phyloP scores from a whole-genome alignment of 2,329 filamentous ascomycete genomes.

The Pseudogymnoascus sp. region DNA sequence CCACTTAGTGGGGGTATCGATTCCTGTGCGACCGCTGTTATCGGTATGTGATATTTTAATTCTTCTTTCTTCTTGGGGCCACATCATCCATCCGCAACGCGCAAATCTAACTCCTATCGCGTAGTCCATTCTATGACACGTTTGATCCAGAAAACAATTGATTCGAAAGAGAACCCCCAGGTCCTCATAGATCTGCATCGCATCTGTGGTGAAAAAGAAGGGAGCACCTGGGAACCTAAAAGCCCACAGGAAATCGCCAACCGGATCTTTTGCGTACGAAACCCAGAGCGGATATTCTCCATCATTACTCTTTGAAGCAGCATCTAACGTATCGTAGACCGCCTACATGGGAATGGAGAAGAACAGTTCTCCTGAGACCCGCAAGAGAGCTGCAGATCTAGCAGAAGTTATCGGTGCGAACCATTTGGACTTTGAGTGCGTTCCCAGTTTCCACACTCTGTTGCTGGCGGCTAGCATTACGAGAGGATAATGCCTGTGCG shows the following conservation, averaged over 20 bases:
- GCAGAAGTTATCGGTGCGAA: slow-evolving; percentile 52
- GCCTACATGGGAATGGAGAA: slow-evolving; percentile 63
- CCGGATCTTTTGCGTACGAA: slow-evolving; percentile 40
- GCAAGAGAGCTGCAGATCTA: slow-evolving; percentile 57
- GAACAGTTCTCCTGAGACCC: slow-evolving; percentile 59
- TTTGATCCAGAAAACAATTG: background rate
- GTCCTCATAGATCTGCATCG: slow-evolving; percentile 45
- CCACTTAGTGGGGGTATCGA: slow-evolving; percentile 56
- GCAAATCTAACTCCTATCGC: background rate
- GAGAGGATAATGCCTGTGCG: background rate
- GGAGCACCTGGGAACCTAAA: slow-evolving; percentile 34
- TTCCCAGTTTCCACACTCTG: background rate
- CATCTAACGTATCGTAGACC: slow-evolving; percentile 35
- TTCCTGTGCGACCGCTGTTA: slow-evolving; percentile 46
- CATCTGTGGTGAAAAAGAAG: slow-evolving; percentile 44
- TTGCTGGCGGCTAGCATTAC: background rate
- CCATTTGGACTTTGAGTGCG: slow-evolving; percentile 59
- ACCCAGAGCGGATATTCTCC: background rate
- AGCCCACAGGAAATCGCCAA: slow-evolving; percentile 49
- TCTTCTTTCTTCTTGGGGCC: slow-evolving; percentile 43
- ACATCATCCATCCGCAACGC: background rate
- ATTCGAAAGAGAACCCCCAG: slow-evolving; percentile 38
- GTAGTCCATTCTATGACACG: slow-evolving; percentile 5
- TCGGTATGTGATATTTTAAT: slow-evolving; percentile 35
- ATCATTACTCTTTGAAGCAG: background rate